Evolutionary conservation across 257 asterid genomes (phyloP).

Genomic region (Oldenlandia corymbosa): DNA sequence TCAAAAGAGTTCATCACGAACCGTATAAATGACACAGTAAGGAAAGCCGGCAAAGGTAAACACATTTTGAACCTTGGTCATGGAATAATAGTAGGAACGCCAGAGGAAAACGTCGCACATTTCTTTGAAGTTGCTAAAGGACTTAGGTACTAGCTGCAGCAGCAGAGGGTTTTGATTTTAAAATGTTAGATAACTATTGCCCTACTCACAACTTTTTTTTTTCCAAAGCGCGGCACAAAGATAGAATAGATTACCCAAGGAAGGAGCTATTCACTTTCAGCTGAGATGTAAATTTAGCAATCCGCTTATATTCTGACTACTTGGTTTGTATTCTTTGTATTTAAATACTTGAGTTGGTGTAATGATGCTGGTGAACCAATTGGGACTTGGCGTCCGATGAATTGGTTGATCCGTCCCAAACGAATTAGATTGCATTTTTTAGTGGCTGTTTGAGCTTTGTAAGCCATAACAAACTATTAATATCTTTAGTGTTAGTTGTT

Average conservation of each 20-base stretch:
- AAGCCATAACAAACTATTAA: too few species aligned
- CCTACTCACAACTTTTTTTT: conserved; percentile 1
- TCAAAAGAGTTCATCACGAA: conserved; percentile 87
- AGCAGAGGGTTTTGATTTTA: neutral
- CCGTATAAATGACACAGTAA: conserved; percentile 77
- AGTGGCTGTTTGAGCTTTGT: too few species aligned
- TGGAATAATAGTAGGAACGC: conserved; percentile 92
- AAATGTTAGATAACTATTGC: neutral
- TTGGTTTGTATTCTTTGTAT: neutral
- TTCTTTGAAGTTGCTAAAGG: conserved; percentile 96
- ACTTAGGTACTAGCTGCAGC: conserved; percentile 44
- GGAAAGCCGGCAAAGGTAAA: conserved; percentile 86
- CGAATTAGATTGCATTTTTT: neutral
- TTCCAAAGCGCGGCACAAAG: conserved; percentile 15
- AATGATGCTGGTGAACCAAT: neutral
- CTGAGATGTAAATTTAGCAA: neutral
- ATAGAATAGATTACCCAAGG: conserved; percentile 9
- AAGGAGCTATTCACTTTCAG: neutral
- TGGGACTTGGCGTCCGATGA: neutral
- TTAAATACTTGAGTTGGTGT: neutral
- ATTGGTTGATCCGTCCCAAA: neutral
- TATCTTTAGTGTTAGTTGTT: too few species aligned
- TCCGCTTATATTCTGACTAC: neutral
- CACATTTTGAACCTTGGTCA: conserved; percentile 97
- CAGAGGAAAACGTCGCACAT: conserved; percentile 97